Evolutionary conservation across 257 asterid genomes (phyloP), one percentile per base, ranked within the genome.

Genomic region (Verbascum thapsus): DNA sequence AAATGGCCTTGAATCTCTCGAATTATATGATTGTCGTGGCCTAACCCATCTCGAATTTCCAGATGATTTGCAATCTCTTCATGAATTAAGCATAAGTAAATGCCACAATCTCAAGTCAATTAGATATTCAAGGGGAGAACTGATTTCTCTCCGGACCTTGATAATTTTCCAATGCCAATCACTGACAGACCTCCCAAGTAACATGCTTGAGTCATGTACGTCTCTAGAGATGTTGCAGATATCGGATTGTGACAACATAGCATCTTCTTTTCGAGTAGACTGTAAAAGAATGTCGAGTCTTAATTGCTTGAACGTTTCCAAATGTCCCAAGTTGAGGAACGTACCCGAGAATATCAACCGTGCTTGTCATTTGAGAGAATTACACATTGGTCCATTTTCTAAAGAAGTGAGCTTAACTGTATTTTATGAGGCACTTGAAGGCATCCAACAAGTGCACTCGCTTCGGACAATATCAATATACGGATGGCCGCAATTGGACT

Each of bases 141-240:
- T 61, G 30, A 32, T 40, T 20, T 61, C 63, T 17, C 69, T 69
- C 10, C 43, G 32, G 34, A 0, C 0, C 13, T 41, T 52, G 35
- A 2, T 12, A 0, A 56, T 66, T 7, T 0, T 0, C 3, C 1
- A 42, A 0, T 66, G 64, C 49, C 10, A 11, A 5, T 16, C 23
- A 23, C 26, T 68, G 38, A 59, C 8, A 6, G 11, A 11, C 8
- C 26, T 59, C 62, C 64, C 54, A 32, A 22, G n/a, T 54, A 53
- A 45, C 55, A 53, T 70, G 57, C 0, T 70, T 7, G 70, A 35
- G 47, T 63, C 64, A 6, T 60, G 68, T 10, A 12, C 22, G 12
- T 19, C 58, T 1, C 57, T 64, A 2, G 61, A 50, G 47, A 0
- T 0, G 3, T 19, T 62, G 35, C 32, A 26, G 32, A 26, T 26